phyloP scores from a whole-genome alignment of 768 basidiomycete genomes.

The Amanita rubescens region DNA sequence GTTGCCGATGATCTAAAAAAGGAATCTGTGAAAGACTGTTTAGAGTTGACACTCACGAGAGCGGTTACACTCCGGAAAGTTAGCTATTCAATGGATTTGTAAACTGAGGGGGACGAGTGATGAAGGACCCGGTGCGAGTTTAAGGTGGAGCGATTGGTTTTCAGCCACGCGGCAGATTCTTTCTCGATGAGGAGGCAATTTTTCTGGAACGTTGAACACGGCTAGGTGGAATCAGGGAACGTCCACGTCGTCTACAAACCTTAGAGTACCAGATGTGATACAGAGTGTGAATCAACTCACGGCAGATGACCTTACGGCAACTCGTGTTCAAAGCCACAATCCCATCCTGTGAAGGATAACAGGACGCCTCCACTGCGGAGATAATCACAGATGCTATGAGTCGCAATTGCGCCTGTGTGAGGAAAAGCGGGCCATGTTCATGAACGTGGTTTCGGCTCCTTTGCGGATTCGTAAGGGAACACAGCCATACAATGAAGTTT shows the following conservation, averaged over 20 bases:
- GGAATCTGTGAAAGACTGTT: neutral
- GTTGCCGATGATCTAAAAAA: neutral
- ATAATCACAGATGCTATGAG: constrained; percentile 2
- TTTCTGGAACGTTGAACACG: constrained; percentile 7
- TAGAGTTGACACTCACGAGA: neutral
- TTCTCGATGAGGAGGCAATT: neutral
- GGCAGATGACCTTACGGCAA: neutral
- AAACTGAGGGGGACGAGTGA: neutral
- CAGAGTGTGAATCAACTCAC: constrained; percentile 1
- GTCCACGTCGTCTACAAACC: constrained; percentile 3
- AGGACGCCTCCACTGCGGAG: neutral
- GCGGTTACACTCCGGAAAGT: neutral
- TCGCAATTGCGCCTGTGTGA: neutral
- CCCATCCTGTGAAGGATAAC: constrained; percentile 3
- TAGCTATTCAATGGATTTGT: neutral
- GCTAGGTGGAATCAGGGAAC: neutral
- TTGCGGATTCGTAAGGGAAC: neutral
- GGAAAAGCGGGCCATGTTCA: neutral
- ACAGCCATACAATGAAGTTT: constrained; percentile 6
- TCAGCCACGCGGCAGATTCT: constrained; percentile 2
- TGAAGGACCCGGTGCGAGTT: neutral
- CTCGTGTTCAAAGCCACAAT: neutral
- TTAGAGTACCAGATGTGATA: constrained; percentile 1
- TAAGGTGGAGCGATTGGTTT: constrained; percentile 3
- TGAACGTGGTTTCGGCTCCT: neutral